Evolutionary conservation across 2,329 filamentous ascomycete species (phyloP), one percentile per base, ranked within the genome.

Genomic region (Fusarium tanahbumbuense): DNA sequence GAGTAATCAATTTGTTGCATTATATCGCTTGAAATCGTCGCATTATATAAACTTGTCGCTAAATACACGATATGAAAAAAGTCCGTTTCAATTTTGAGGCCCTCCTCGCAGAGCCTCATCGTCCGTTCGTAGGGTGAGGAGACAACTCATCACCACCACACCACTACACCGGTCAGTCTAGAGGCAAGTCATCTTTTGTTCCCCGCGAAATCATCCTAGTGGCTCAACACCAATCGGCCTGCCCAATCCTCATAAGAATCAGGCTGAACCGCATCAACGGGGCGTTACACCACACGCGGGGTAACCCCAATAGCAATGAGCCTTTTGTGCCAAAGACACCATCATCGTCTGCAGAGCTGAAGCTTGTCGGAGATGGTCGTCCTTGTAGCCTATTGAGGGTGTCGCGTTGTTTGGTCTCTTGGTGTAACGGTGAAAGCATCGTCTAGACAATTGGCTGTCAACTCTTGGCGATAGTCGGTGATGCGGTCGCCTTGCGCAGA

Each of bases 131-230:
- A 44, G 63, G 60, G 58, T 62, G 56, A 60, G 68, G 50, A 62
- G 67, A 68, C 74, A 76, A 75, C 74, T 66, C 74, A 76, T 76
- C 72, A 75, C 61, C 70, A 75, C 58, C 68, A 63, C 73, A 72
- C 67, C 63, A 75, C 65, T 25, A 30, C 58, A 56, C 56, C 48
- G 28, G 66, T 70, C 52, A 55, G 50, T 50, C 37, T 27, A 23
- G 32, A 67, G 53, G 63, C 64, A 68, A 56, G 58, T 68, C 47
- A 60, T 71, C 72, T 64, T 66, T 27, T 42, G 30, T 50, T 25
- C 34, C 66, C 71, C 62, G 22, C 61, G 42, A 42, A 53, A 47
- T 34, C 49, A 57, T 59, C 60, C 55, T 52, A 73, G 50, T 73
- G 72, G 62, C 28, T 44, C 40, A 11, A 22, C 47, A 16, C 44